phyloP scores from a whole-genome alignment of 371 early-diverging fungal species.

The Mortierella sp. region DNA sequence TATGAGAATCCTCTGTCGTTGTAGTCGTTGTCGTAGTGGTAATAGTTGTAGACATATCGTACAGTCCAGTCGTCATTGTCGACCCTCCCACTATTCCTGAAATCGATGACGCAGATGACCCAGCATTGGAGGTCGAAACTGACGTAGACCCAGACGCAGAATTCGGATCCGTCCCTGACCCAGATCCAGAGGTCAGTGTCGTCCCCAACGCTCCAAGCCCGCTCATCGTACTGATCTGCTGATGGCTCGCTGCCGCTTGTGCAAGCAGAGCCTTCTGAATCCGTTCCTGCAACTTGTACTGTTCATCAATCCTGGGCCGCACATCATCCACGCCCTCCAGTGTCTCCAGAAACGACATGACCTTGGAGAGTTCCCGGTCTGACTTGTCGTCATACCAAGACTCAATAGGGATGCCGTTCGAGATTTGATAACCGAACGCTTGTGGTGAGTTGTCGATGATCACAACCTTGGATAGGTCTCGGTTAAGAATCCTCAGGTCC shows the following conservation, averaged over 20 bases:
- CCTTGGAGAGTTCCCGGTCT: conserved; percentile 66
- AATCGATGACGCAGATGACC: not conserved
- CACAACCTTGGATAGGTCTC: conserved; percentile 69
- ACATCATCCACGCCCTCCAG: conserved; percentile 70
- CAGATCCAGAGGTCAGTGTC: conserved; percentile 8
- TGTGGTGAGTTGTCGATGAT: conserved; percentile 74
- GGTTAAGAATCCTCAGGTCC: conserved; percentile 70
- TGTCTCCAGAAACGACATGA: conserved; percentile 67
- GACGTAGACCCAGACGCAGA: not conserved
- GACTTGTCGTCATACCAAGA: conserved; percentile 75
- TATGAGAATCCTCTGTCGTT: not conserved
- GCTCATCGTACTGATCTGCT: conserved; percentile 38
- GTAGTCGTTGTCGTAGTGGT: not conserved
- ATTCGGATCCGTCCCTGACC: not conserved
- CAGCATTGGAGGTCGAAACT: not conserved
- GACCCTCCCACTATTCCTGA: not conserved
- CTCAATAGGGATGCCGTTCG: conserved; percentile 78
- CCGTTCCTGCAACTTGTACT: conserved; percentile 55
- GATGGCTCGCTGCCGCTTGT: conserved; percentile 35
- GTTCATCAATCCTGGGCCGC: conserved; percentile 66
- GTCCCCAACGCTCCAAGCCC: conserved; percentile 33
- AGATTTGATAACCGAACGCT: conserved; percentile 71
- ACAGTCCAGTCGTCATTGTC: not conserved
- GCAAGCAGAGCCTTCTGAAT: conserved; percentile 39
- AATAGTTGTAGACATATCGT: not conserved